phyloP scores from a whole-genome alignment of 768 basidiomycete species.

The Crepidotus variabilis region DNA sequence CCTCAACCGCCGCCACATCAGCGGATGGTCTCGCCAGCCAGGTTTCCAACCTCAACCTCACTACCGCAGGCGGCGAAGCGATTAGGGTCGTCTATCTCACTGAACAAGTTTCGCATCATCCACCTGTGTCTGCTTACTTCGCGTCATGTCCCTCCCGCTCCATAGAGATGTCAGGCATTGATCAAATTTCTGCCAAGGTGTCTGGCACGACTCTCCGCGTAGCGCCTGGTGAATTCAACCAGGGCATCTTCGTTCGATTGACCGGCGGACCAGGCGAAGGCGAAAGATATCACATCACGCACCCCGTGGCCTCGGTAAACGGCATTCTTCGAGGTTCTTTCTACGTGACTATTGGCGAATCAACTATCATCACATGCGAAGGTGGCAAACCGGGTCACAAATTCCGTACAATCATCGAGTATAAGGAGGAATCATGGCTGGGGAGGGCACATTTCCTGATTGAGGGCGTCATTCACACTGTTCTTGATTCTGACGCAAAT shows the following conservation, averaged over 20 bases:
- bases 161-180: conserved; percentile 73
- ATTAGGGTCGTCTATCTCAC: conserved; percentile 79
- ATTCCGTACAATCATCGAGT: conserved; percentile 84
- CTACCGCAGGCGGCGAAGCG: conserved; percentile 26
- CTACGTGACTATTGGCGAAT: conserved; percentile 84
- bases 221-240: conserved; percentile 77
- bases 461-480: conserved; percentile 88
- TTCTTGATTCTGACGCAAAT: conserved; percentile 57
- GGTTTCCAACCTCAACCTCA: conserved; percentile 60
- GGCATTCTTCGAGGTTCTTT: conserved; percentile 89
- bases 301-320: conserved; percentile 87
- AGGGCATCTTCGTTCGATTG: conserved; percentile 82
- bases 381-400: conserved; percentile 59
- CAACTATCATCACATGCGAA: conserved; percentile 76
- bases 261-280: conserved; percentile 71
- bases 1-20: conserved; percentile 51
- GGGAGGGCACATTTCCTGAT: conserved; percentile 80
- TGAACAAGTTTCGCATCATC: conserved; percentile 96
- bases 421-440: conserved; percentile 98
- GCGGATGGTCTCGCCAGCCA: conserved; percentile 44
- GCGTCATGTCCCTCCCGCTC: conserved; percentile 72
- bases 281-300: conserved; percentile 84
- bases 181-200: conserved; percentile 92
- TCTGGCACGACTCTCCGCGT: conserved; percentile 86
- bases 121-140: conserved; percentile 86